A percentile compares a stretch with the other conserved stretches of the same genome.
Conservation (phyloP, 371 early-diverging fungal genomes). For the Mucor saturninus region DNA sequence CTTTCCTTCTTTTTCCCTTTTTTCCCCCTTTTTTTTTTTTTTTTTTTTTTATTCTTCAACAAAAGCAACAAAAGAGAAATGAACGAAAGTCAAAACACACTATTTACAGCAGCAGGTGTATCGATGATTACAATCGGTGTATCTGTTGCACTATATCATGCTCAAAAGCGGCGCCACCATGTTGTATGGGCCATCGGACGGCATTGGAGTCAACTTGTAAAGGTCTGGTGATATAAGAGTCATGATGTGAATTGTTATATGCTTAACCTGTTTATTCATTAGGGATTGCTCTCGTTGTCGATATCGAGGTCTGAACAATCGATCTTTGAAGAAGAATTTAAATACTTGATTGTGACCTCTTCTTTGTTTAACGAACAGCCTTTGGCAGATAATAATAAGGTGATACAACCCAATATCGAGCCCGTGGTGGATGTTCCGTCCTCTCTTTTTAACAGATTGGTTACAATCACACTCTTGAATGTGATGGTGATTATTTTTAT, state of each 20-base stretch:
- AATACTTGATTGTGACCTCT: slow-evolving; percentile 68
- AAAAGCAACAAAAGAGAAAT: neutral
- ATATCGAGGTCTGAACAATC: slow-evolving; percentile 59
- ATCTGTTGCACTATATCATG: neutral
- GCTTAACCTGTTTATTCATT: neutral
- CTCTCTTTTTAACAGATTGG: neutral
- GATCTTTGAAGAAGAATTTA: slow-evolving; percentile 71
- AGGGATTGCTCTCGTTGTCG: slow-evolving; percentile 40
- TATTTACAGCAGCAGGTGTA: neutral
- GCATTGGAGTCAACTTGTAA: neutral
- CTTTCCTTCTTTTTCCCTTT: neutral
- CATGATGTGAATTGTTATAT: neutral
- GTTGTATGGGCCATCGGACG: neutral
- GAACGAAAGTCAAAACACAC: neutral
- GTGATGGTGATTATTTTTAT: neutral
- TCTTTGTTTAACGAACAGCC: slow-evolving; percentile 60
- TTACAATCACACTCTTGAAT: neutral
- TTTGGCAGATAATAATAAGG: neutral
- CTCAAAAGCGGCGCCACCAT: neutral
- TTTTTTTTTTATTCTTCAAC: neutral
- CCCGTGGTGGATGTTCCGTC: neutral
- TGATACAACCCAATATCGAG: neutral
- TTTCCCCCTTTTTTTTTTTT: neutral
- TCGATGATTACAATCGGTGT: neutral
- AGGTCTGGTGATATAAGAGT: neutral